These are phyloP conservation scores for Wickerhamomyces strasburgensis DNA, from an alignment of 805 yeast genomes.

Conservation along the genomic window DNA sequence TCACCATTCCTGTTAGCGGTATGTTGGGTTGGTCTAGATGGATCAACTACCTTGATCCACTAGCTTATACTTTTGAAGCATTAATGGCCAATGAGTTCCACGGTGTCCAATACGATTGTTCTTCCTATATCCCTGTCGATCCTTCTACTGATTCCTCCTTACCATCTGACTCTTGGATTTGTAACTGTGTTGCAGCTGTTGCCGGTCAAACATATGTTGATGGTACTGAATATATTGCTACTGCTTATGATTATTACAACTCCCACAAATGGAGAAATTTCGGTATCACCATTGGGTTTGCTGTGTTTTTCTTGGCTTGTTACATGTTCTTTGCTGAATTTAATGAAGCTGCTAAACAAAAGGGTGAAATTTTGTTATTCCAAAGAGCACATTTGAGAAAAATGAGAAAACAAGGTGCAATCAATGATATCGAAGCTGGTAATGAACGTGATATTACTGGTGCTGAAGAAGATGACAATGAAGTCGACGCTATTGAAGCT, in stretches of 20 bases:
- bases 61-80: conserved; percentile 54
- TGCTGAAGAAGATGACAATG: conserved; percentile 13
- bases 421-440: conserved; percentile 26
- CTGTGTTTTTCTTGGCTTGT: conserved; percentile 46
- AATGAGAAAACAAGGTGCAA: conserved; percentile 35
- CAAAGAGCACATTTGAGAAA: conserved; percentile 44
- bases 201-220: conserved; percentile 45
- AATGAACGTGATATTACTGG: conserved; percentile 26
- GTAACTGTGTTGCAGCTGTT: conserved; percentile 52
- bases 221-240: conserved; percentile 46
- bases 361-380: conserved; percentile 67
- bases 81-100: conserved; percentile 54
- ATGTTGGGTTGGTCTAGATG: conserved; percentile 65
- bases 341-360: conserved; percentile 58
- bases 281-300: conserved; percentile 57
- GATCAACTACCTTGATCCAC: conserved; percentile 57
- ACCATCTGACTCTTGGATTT: conserved; percentile 34
- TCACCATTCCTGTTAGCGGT: conserved; percentile 49
- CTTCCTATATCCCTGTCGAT: conserved; percentile 42
- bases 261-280: conserved; percentile 58
- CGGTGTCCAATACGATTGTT: conserved; percentile 41
- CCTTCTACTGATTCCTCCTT: conserved; percentile 23
- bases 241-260: conserved; percentile 39
- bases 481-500: conserved; percentile 27
- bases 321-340: conserved; percentile 53